These are phyloP conservation scores for Dalechampia spathulata DNA, from an alignment of 441 rosid genomes.

Conservation along the genomic window DNA sequence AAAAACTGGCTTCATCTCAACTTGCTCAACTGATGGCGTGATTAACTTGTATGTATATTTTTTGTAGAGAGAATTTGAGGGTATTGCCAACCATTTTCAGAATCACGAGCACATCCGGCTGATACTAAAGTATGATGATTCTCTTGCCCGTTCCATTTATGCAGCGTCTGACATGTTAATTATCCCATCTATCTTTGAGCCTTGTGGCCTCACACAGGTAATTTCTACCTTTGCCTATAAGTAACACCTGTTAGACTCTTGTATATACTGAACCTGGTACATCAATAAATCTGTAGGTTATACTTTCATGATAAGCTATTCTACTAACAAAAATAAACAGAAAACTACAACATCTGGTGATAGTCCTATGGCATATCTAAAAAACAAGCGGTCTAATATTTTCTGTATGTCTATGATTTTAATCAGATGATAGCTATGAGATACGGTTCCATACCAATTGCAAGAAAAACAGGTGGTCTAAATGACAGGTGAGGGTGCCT, in stretches of 20 bases:
- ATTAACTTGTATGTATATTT: background rate
- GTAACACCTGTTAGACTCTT: too few relatives aligned
- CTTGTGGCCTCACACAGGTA: slow-evolving; percentile 99
- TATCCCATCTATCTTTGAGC: slow-evolving; percentile 95
- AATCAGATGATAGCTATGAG: slow-evolving; percentile 91
- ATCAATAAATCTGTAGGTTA: too few relatives aligned
- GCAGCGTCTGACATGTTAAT: slow-evolving; percentile 91
- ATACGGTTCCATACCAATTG: slow-evolving; percentile 84
- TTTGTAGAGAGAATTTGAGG: slow-evolving; percentile 84
- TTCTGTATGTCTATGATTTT: background rate
- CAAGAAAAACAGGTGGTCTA: slow-evolving; percentile 87
- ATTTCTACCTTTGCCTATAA: background rate
- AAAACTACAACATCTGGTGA: too few relatives aligned
- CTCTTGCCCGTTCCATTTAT: slow-evolving; percentile 74
- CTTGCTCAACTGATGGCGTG: too few relatives aligned
- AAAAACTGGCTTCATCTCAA: slow-evolving; percentile 2
- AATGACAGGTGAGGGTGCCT: slow-evolving; percentile 85
- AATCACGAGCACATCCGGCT: slow-evolving; percentile 63
- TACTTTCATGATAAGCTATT: too few relatives aligned
- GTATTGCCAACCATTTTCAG: slow-evolving; percentile 63
- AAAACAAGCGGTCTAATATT: too few relatives aligned
- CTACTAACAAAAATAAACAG: too few relatives aligned
- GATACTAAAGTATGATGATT: slow-evolving; percentile 79
- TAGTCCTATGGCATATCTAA: too few relatives aligned
- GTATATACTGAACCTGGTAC: too few relatives aligned